Evolutionary conservation across 2,329 filamentous ascomycete species (phyloP).

Genomic region (Colletotrichum nymphaeae): DNA sequence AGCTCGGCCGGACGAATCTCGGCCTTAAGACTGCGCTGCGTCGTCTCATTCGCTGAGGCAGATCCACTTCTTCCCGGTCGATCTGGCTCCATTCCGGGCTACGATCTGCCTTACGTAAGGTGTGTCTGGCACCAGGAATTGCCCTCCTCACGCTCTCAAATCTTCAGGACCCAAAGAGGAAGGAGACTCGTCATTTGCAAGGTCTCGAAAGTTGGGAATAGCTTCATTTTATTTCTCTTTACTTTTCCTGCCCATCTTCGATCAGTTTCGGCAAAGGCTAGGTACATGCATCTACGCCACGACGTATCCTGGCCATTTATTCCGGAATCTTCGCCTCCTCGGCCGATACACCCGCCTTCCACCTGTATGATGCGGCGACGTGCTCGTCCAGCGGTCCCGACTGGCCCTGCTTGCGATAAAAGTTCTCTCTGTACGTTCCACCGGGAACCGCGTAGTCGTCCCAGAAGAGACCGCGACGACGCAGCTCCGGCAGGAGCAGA

Average conservation of each 20-base stretch:
- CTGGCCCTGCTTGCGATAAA: constrained; percentile 63
- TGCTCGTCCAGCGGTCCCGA: constrained; percentile 63
- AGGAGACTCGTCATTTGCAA: no score
- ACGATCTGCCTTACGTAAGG: not conserved
- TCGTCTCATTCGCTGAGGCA: not conserved
- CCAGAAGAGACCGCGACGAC: constrained; percentile 67
- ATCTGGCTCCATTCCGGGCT: not conserved
- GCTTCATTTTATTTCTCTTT: constrained; percentile 8
- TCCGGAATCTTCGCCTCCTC: constrained; percentile 44
- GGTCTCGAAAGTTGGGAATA: not conserved
- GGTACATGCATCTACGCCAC: not conserved
- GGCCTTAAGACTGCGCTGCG: not conserved
- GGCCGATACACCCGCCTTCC: constrained; percentile 46
- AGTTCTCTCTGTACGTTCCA: constrained; percentile 71
- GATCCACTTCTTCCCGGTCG: not conserved
- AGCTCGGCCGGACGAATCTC: constrained; percentile 36
- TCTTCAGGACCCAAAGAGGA: not conserved
- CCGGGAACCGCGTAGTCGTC: constrained; percentile 64
- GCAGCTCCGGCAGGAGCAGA: constrained; percentile 72
- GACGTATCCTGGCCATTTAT: not conserved
- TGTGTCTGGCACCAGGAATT: not conserved
- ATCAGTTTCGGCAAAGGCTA: not conserved
- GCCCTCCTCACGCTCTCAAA: not conserved
- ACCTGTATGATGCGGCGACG: constrained; percentile 61
- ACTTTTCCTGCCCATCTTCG: not conserved